Conservation (phyloP, 2,329 filamentous ascomycete genomes). For the Sodiomyces alkalinus region DNA sequence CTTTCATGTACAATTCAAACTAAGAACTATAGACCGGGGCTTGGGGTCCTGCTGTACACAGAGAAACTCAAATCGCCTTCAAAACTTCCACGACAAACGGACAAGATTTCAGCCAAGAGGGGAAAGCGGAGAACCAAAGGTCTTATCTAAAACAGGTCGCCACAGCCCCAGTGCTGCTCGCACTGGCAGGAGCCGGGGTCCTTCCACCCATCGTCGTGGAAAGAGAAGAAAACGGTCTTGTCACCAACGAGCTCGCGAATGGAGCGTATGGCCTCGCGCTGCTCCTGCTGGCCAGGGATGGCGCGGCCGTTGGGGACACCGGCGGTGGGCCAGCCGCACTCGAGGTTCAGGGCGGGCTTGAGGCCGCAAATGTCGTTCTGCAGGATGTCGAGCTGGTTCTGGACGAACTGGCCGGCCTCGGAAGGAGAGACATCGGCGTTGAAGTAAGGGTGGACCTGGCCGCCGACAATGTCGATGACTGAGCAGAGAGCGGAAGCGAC, state of each 20-base stretch:
- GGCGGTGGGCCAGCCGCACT: slow-evolving; percentile 74
- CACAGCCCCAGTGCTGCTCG: slow-evolving; percentile 69
- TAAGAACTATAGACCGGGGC: slow-evolving; percentile 1
- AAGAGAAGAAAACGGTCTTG: slow-evolving; percentile 70
- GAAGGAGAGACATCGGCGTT: slow-evolving; percentile 50
- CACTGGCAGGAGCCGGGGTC: slow-evolving; percentile 48
- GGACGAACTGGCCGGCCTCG: slow-evolving; percentile 62
- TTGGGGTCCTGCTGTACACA: slow-evolving; percentile 1
- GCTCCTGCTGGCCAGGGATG: slow-evolving; percentile 49
- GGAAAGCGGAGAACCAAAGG: neutral
- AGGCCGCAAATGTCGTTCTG: slow-evolving; percentile 48
- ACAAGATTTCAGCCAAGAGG: no score
- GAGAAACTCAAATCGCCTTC: no score
- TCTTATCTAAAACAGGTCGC: slow-evolving; percentile 25
- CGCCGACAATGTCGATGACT: slow-evolving; percentile 62
- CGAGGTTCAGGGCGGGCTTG: slow-evolving; percentile 65
- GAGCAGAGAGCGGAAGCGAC: slow-evolving; percentile 47
- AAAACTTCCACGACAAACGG: no score
- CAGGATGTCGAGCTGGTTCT: slow-evolving; percentile 56
- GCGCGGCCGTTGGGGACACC: slow-evolving; percentile 60
- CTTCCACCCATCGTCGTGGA: slow-evolving; percentile 74
- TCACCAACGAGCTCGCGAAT: slow-evolving; percentile 53
- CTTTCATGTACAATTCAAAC: slow-evolving; percentile 1
- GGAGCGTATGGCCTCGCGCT: slow-evolving; percentile 54
- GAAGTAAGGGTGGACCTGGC: slow-evolving; percentile 93